Percentiles rank a stretch among this genome's conserved stretches.
Evolutionary conservation across 257 asterid species (phyloP).

Genomic region (Leonotis leonurus): DNA sequence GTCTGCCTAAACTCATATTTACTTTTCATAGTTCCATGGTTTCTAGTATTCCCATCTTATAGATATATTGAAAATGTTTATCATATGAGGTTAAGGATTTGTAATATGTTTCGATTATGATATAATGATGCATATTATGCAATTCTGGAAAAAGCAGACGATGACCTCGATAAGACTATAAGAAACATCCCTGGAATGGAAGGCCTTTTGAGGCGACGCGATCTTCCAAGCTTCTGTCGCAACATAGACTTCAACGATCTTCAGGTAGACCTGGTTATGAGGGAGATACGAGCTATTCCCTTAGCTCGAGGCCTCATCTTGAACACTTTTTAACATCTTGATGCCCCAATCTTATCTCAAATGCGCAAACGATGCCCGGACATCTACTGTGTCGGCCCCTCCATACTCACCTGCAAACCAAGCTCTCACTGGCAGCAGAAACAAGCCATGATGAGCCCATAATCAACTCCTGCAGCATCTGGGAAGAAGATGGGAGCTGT

Average conservation of each 20-base stretch:
- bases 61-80: too few species aligned
- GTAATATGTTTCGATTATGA: too few species aligned
- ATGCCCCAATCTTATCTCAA: constrained; percentile 36
- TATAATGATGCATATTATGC: too few species aligned
- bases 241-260: constrained; percentile 21
- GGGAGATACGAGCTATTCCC: constrained; percentile 27
- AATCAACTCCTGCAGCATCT: constrained; percentile 34
- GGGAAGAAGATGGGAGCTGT: constrained; percentile 41
- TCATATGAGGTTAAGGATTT: too few species aligned
- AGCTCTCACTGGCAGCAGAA: too few species aligned
- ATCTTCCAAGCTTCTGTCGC: constrained; percentile 23
- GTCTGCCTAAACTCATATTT: constrained; percentile 56
- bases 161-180: constrained; percentile 29
- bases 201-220: constrained; percentile 32
- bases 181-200: constrained; percentile 39
- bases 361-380: constrained; percentile 40
- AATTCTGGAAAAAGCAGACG: constrained; percentile 27
- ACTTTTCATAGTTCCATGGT: too few species aligned
- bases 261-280: constrained; percentile 8
- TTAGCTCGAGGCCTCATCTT: constrained; percentile 48
- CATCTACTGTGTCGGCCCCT: constrained; percentile 55
- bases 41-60: too few species aligned
- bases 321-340: constrained; percentile 60
- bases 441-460: too few species aligned
- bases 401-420: constrained; percentile 39